Evolutionary conservation across 108 stramenopile species (phyloP).

Genomic region (Pelagomonas calceolata): DNA sequence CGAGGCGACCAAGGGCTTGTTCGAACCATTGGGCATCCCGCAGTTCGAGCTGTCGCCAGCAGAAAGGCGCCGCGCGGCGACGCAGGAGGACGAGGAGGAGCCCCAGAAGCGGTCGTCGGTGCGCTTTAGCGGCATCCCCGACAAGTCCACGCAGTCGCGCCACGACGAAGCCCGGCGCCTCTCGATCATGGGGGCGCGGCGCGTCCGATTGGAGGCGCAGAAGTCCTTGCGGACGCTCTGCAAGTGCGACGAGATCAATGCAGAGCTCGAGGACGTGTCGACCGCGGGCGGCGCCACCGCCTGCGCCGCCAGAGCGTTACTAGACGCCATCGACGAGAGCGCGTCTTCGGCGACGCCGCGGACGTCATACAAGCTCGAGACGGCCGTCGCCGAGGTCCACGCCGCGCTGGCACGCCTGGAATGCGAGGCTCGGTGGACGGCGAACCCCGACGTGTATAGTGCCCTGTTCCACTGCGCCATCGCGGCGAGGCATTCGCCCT

Average conservation of each 20-base stretch:
- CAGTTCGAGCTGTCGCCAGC: slow-evolving; percentile 48
- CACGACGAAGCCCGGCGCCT: too few relatives aligned
- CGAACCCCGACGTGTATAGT: background rate
- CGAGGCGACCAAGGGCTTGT: slow-evolving; percentile 22
- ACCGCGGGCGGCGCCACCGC: too few relatives aligned
- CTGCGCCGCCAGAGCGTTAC: too few relatives aligned
- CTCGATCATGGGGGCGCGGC: too few relatives aligned
- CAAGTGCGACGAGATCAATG: background rate
- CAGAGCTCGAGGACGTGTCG: too few relatives aligned
- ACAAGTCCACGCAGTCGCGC: background rate
- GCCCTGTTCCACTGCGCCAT: background rate
- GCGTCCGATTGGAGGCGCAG: too few relatives aligned
- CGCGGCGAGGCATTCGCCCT: background rate
- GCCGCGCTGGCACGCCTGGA: background rate
- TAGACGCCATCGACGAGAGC: background rate
- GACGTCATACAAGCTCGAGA: background rate
- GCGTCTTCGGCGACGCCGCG: background rate
- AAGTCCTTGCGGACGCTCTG: too few relatives aligned
- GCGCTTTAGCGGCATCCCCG: background rate
- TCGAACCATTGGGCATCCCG: slow-evolving; percentile 52
- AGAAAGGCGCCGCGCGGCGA: background rate
- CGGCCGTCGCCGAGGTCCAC: background rate
- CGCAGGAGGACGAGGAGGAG: too few relatives aligned
- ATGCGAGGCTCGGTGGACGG: background rate
- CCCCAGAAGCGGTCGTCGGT: background rate